These are phyloP conservation scores for Corynespora cassiicola DNA, from an alignment of 2,329 filamentous ascomycete genomes.

Conservation along the genomic window DNA sequence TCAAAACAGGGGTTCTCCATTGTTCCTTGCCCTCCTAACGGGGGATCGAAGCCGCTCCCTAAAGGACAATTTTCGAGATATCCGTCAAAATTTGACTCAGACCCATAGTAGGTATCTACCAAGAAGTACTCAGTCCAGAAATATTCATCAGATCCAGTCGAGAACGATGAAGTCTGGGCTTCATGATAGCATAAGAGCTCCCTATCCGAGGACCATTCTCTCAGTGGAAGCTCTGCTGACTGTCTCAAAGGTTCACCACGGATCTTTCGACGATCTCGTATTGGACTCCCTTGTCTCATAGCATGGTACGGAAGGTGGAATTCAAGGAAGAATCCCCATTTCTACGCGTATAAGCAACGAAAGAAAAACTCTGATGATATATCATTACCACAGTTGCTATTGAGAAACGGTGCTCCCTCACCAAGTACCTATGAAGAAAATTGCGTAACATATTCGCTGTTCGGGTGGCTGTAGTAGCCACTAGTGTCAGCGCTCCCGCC, in stretches of 20 bases:
- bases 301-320: constrained; percentile 26
- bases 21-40: constrained; percentile 9
- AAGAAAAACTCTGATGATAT: neutral
- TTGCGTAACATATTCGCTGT: constrained; percentile 11
- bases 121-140: constrained; percentile 25
- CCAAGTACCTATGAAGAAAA: constrained; percentile 22
- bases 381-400: constrained; percentile 9
- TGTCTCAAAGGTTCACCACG: constrained; percentile 11
- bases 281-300: constrained; percentile 8
- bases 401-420: constrained; percentile 14
- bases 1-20: constrained; percentile 15
- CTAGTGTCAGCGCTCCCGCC: constrained; percentile 14
- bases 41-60: constrained; percentile 17
- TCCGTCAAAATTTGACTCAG: constrained; percentile 9
- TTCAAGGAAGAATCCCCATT: constrained; percentile 20
- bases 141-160: constrained; percentile 18
- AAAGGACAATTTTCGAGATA: constrained; percentile 6
- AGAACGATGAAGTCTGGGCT: constrained; percentile 24
- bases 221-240: constrained; percentile 16
- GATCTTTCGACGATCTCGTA: constrained; percentile 11
- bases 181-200: constrained; percentile 21
- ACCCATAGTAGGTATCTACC: constrained; percentile 25
- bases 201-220: constrained; percentile 3
- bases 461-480: constrained; percentile 13
- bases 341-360: constrained; percentile 9